Base-by-base conservation (phyloP, 2,329 filamentous ascomycete species). In the Plectosphaerella sp. region DNA sequence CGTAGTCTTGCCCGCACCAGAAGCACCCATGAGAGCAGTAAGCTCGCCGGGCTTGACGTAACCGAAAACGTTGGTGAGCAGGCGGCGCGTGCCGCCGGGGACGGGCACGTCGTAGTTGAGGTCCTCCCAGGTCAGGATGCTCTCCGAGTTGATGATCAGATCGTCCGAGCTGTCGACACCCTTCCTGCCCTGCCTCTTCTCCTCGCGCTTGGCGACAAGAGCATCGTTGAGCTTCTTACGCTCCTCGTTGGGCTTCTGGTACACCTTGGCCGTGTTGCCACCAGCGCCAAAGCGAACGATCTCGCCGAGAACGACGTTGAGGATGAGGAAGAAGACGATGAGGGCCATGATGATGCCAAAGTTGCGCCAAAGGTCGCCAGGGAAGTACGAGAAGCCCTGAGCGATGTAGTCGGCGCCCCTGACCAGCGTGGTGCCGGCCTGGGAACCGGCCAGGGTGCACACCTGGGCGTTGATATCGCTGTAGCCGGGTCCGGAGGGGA, bases 1-100 rank as follows among this genome's bases (percentile, higher is more conserved):
- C 0, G 91, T 95, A 0, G 90, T 94, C 72, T 96, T 96, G 47
- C 91, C 91, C 5, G 90, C 91, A n/a, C 88, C 88, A 5, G 87
- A 91, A 7, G 86, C 85, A 39, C 89, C 89, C 87, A 94, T 91
- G 2, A 94, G 73, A 3, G 89, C 88, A 3, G 88, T 92, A 10
- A 93, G 76, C 60, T 87, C 82, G 36, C 89, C 89, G 2, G 89
- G 89, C 56, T 86, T 84, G 48, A 91, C 88, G 59, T 86, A 93
- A 2, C 86, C 91, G 52, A 72, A 79, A 1, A 83, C 71, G 41
- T 74, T 70, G 62, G 77, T 75, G 2, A 86, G 75, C 6, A 86
- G 74, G 5, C 78, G 76, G 10, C 79, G 74, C 5, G 73, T 78
- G 3, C 80, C 82, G 5, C 76, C 78, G 0, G 80, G 73, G 4